These are phyloP conservation scores for Chenopodium album DNA, from an alignment of 148 eudicot species.

Conservation along the genomic window DNA sequence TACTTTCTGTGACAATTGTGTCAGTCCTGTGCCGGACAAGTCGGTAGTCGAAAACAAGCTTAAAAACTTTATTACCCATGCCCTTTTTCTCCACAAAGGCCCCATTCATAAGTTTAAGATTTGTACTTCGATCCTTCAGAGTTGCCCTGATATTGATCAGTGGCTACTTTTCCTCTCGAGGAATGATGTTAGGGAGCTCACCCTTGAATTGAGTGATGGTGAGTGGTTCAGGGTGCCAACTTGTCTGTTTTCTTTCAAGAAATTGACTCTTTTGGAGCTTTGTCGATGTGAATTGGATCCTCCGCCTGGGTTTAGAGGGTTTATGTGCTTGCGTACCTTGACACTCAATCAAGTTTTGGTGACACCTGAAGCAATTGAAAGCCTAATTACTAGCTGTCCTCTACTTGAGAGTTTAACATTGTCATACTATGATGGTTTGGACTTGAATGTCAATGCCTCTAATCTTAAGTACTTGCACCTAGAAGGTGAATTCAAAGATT, in stretches of 20 bases:
- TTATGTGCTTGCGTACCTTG: constrained; percentile 47
- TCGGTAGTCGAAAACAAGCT: constrained; percentile 34
- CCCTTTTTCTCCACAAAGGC: constrained; percentile 66
- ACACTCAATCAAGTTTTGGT: constrained; percentile 65
- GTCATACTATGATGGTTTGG: constrained; percentile 66
- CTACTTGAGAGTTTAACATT: constrained; percentile 65
- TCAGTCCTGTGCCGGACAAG: constrained; percentile 37
- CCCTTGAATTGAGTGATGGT: constrained; percentile 60
- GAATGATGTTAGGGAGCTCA: constrained; percentile 56
- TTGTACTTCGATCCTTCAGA: constrained; percentile 45
- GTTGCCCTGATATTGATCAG: constrained; percentile 66
- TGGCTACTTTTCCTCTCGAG: constrained; percentile 80
- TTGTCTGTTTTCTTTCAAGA: constrained; percentile 51
- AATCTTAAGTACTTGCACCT: constrained; percentile 60
- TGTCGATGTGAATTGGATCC: constrained; percentile 72
- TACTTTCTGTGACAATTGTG: constrained; percentile 52
- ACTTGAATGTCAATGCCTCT: constrained; percentile 60
- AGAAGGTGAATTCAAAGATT: constrained; percentile 76
- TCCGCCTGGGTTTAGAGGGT: constrained; percentile 54
- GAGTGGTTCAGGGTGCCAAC: constrained; percentile 75
- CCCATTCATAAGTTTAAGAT: constrained; percentile 67
- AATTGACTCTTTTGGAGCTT: constrained; percentile 61
- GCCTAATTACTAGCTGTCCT: constrained; percentile 56
- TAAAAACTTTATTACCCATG: constrained; percentile 49
- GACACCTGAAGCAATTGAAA: constrained; percentile 57